These are phyloP conservation scores for Beauveria scarabaeidicola DNA, from an alignment of 2,329 filamentous ascomycete genomes.

Conservation along the genomic window DNA sequence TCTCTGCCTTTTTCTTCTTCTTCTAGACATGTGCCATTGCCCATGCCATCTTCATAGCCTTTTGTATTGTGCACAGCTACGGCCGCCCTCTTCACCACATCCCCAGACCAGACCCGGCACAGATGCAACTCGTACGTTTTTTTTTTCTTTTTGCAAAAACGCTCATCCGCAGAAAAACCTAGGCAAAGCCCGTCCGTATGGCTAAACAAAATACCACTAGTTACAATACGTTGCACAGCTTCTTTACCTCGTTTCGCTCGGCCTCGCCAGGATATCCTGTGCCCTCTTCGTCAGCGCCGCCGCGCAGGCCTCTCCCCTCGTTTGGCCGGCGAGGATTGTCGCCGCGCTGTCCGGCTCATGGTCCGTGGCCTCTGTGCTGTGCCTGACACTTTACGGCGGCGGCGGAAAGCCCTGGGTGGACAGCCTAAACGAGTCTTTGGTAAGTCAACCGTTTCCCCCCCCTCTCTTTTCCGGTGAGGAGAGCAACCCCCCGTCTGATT, in stretches of 20 bases:
- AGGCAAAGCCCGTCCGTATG: neutral
- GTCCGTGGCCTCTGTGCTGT: neutral
- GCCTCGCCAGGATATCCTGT: neutral
- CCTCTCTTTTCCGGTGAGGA: too few relatives aligned
- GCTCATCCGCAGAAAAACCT: too few relatives aligned
- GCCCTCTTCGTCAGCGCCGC: neutral
- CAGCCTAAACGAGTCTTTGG: neutral
- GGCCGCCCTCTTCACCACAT: neutral
- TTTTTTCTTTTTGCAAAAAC: too few relatives aligned
- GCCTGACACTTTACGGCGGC: neutral
- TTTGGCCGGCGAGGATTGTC: neutral
- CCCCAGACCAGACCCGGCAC: neutral
- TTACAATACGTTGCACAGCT: neutral
- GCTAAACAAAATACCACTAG: neutral
- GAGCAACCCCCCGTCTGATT: too few relatives aligned
- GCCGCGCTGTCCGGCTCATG: neutral
- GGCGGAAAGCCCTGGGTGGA: neutral
- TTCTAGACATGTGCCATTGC: neutral
- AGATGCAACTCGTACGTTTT: neutral
- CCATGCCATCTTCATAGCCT: neutral
- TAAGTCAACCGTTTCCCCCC: neutral
- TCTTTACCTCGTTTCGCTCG: neutral
- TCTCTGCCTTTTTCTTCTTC: neutral
- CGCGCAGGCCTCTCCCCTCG: neutral
- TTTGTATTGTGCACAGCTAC: neutral